Evolutionary conservation across 306 rosid genomes (phyloP).

Genomic region (Glycyrrhiza uralensis): DNA sequence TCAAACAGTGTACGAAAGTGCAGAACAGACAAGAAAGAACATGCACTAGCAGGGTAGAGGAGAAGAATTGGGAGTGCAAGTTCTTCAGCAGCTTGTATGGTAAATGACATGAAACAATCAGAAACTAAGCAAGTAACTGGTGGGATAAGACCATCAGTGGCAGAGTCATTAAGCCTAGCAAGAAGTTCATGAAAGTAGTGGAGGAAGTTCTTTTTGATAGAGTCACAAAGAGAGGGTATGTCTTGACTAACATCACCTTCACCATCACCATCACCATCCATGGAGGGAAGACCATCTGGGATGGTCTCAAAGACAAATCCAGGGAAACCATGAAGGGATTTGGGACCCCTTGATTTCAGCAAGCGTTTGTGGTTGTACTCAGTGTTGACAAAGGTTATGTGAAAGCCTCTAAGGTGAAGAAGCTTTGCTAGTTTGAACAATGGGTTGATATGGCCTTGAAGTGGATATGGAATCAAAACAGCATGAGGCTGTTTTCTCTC

Average conservation of each 20-base stretch:
- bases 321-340: neutral
- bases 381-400: slow-evolving; percentile 2
- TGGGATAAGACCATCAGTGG: neutral
- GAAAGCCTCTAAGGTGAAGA: neutral
- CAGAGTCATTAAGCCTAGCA: neutral
- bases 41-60: neutral
- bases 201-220: neutral
- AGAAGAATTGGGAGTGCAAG: neutral
- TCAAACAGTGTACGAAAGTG: neutral
- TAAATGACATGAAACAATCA: neutral
- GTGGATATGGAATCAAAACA: neutral
- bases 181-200: neutral
- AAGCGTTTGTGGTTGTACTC: neutral
- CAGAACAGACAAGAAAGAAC: neutral
- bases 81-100: neutral
- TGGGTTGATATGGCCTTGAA: neutral
- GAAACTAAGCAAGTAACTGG: slow-evolving; percentile 9
- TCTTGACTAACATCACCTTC: slow-evolving; percentile 16
- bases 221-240: slow-evolving; percentile 8
- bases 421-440: neutral
- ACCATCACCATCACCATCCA: too few species aligned
- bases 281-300: slow-evolving; percentile 27
- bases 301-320: neutral
- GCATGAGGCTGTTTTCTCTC: neutral
- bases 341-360: neutral